phyloP scores from a whole-genome alignment of 2,329 filamentous ascomycete genomes.

The Thermothelomyces thermophilus region DNA sequence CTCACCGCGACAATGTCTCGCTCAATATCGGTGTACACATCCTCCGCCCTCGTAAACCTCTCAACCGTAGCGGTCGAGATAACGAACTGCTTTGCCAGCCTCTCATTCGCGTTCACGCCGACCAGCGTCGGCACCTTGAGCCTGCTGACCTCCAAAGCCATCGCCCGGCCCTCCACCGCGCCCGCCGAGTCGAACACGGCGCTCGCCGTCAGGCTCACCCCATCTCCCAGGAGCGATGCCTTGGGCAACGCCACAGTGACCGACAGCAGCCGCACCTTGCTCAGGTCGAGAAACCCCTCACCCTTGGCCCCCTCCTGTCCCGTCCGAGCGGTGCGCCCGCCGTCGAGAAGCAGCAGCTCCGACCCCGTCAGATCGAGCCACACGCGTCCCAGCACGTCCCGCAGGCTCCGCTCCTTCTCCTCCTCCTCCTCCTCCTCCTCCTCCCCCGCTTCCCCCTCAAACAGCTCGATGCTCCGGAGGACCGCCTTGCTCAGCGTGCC shows the following conservation, averaged over 20 bases:
- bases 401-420: conserved; percentile 17
- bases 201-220: conserved; percentile 46
- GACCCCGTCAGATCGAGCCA: conserved; percentile 35
- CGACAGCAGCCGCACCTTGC: conserved; percentile 39
- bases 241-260: conserved; percentile 58
- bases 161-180: conserved; percentile 26
- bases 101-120: conserved; percentile 67
- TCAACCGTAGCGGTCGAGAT: conserved; percentile 58
- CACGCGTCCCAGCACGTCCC: conserved; percentile 33
- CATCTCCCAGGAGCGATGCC: conserved; percentile 58
- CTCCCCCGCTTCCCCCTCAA: conserved; percentile 8
- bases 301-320: conserved; percentile 17
- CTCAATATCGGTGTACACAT: conserved; percentile 53
- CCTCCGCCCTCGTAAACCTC: conserved; percentile 34
- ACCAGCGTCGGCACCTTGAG: conserved; percentile 61
- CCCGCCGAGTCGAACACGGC: conserved; percentile 33
- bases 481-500: conserved; percentile 63
- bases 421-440: conserved; percentile 27
- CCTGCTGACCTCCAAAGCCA: conserved; percentile 45
- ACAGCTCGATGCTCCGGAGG: conserved; percentile 36
- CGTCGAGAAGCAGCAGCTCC: conserved; percentile 28
- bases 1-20: conserved; percentile 53
- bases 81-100: conserved; percentile 59
- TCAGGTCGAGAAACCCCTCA: conserved; percentile 33
- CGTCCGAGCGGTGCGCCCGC: conserved; percentile 13